These are phyloP conservation scores for Leishmania tropica DNA, from an alignment of 208 protist species.

Conservation along the genomic window DNA sequence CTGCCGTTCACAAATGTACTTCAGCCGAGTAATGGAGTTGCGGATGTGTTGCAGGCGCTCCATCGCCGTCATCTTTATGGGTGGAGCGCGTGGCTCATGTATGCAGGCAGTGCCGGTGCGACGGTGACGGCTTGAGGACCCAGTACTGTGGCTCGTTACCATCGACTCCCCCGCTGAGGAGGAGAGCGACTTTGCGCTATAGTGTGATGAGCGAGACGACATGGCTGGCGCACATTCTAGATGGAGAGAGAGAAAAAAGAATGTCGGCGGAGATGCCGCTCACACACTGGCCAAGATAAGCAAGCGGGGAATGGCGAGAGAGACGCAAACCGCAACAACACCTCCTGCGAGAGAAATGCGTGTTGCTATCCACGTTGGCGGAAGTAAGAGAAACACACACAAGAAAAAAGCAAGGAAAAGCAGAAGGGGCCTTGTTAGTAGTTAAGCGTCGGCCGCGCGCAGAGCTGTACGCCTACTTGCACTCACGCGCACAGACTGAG, in stretches of 20 bases:
- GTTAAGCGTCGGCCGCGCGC: background rate
- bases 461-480: background rate
- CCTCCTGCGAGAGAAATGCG: background rate
- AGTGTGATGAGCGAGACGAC: conserved; percentile 65
- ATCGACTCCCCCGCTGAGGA: conserved; percentile 63
- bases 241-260: background rate
- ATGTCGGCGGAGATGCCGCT: background rate
- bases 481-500: background rate
- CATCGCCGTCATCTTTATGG: conserved; percentile 63
- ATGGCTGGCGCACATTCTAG: conserved; percentile 23
- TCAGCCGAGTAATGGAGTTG: conserved; percentile 73
- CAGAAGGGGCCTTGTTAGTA: background rate
- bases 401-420: background rate
- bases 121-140: conserved; percentile 50
- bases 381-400: background rate
- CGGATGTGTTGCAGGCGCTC: conserved; percentile 81
- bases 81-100: conserved; percentile 47
- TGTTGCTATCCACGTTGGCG: background rate
- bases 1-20: conserved; percentile 78
- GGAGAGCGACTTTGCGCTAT: conserved; percentile 52
- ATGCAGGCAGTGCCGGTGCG: conserved; percentile 28
- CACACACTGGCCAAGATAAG: background rate
- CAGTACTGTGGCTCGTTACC: conserved; percentile 49
- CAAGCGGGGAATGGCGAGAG: background rate
- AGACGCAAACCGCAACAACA: background rate